Base-by-base conservation (phyloP, 2,329 filamentous ascomycete genomes). In the Knoxdaviesia capensis region DNA sequence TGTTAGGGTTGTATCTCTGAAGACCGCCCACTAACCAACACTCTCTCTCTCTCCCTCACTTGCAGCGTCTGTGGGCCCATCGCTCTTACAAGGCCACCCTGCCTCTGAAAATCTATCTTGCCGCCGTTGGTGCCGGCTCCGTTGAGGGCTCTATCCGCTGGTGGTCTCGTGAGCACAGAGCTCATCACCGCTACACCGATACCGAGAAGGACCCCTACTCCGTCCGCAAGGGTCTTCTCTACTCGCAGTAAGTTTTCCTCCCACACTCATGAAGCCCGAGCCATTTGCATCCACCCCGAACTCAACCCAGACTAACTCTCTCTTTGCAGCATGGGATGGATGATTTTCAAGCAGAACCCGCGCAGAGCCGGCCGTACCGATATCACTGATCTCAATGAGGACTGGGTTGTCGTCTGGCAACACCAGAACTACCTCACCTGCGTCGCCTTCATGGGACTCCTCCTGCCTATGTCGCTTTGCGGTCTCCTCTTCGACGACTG, bases 151-250 rank as follows among this genome's bases (percentile, higher is more conserved):
- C 83, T 38, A 80, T 87, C 56, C 71, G 84, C 59, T 92, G 84
- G 84, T 92, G 84, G 85, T 77, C 82, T 46, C 75, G 81, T 53
- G 83, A 80, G 56, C 85, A 92, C 65, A 78, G 85, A 51, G 80
- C 83, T 53, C 84, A 92, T 60, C 84, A 92, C 69, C 74, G 85
- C 53, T 92, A 90, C 60, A 92, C 85, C 65, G 85, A 92, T 57
- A 92, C 84, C 54, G 81, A 87, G 34, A 90, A 90, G 68, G 84
- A 92, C 51, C 85, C 84, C 40, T 92, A 92, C 68, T 87, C 81
- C 29, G 84, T 92, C 52, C 78, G 82, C 63, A 92, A 92, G 69
- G 84, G 84, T 51, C 70, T 90, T 40, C 62, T 85, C 50, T 88
- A 87, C 71, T 85, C 74, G 10, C 56, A 62, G 32, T 40, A 31